Conservation (phyloP, 2,329 filamentous ascomycete species). For the Colletotrichum cuscutae region DNA sequence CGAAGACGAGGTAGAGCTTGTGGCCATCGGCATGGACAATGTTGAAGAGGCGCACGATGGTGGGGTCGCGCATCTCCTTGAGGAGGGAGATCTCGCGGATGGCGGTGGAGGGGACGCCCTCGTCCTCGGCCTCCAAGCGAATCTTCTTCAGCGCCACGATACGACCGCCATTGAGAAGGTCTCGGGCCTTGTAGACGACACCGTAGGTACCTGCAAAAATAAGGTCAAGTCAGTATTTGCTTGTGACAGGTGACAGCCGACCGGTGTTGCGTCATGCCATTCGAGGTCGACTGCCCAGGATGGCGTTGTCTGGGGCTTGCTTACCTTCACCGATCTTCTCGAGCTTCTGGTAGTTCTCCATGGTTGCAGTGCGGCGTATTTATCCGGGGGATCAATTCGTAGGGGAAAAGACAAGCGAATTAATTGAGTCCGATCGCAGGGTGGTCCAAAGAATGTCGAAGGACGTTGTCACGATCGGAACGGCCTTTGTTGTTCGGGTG, state of each 20-base stretch:
- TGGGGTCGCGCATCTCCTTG: constrained; percentile 93
- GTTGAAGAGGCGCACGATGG: constrained; percentile 88
- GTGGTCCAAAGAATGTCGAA: constrained; percentile 2
- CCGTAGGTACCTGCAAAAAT: constrained; percentile 82
- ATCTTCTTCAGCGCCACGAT: constrained; percentile 97
- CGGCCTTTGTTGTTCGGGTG: constrained; percentile 23
- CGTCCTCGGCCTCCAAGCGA: constrained; percentile 92
- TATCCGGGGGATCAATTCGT: constrained; percentile 3
- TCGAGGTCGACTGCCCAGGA: background rate
- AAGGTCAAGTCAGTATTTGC: background rate
- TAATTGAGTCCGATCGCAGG: background rate
- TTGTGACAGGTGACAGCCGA: background rate
- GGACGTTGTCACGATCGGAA: constrained; percentile 1
- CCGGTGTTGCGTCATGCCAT: constrained; percentile 6
- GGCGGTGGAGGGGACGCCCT: constrained; percentile 90
- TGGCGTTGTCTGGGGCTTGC: constrained; percentile 39
- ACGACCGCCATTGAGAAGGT: constrained; percentile 82
- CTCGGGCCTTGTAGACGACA: constrained; percentile 93
- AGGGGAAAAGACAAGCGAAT: background rate
- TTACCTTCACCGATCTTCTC: constrained; percentile 96
- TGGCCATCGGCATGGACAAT: constrained; percentile 95
- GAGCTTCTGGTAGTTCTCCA: constrained; percentile 97
- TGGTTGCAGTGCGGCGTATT: constrained; percentile 48
- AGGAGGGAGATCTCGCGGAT: constrained; percentile 94
- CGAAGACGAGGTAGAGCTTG: constrained; percentile 93